phyloP scores from a whole-genome alignment of 306 rosid genomes.

The Quercus gilva region DNA sequence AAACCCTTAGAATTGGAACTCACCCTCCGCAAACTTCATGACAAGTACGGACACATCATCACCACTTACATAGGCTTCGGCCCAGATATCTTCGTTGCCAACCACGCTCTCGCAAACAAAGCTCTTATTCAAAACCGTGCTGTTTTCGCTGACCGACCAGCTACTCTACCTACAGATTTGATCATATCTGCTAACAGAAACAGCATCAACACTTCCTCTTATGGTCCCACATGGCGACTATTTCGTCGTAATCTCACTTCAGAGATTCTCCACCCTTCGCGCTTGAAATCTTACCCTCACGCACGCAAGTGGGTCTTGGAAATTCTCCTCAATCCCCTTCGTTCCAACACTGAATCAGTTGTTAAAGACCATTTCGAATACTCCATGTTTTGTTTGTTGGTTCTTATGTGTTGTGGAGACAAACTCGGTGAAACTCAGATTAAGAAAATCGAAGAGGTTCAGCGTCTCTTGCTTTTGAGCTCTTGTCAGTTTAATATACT shows the following conservation, averaged over 20 bases:
- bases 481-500: background rate
- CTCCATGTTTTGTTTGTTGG: constrained; percentile 5
- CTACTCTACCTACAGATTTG: background rate
- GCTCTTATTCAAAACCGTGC: background rate
- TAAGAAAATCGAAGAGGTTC: too few relatives aligned
- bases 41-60: background rate
- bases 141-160: background rate
- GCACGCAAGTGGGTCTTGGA: background rate
- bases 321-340: background rate
- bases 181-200: background rate
- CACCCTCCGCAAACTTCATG: background rate
- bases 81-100: background rate
- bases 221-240: background rate
- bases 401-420: background rate
- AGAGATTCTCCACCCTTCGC: background rate
- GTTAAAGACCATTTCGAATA: background rate
- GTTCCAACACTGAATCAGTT: background rate
- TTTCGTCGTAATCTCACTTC: background rate
- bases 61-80: background rate
- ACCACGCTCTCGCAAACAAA: background rate
- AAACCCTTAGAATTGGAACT: background rate
- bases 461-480: background rate
- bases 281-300: background rate
- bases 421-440: background rate
- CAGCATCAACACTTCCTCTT: background rate